phyloP scores from a whole-genome alignment of 441 rosid species.

The Arabidopsis lyrata region DNA sequence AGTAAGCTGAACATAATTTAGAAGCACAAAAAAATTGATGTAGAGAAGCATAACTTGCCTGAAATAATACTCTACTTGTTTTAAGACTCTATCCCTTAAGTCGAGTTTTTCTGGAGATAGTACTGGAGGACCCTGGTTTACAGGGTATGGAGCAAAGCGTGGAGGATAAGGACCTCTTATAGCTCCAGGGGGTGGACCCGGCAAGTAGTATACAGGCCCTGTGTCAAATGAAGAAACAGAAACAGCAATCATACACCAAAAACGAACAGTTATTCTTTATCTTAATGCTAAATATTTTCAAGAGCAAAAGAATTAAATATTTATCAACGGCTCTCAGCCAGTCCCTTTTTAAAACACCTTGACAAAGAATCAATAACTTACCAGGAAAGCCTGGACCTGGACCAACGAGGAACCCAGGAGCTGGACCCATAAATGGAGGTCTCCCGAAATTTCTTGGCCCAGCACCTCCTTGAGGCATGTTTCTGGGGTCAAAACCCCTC shows the following conservation, averaged over 20 bases:
- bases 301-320: background rate
- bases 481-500: slow-evolving; percentile 66
- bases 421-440: slow-evolving; percentile 69
- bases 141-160: slow-evolving; percentile 60
- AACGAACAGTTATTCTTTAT: background rate
- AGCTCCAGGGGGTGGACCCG: slow-evolving; percentile 71
- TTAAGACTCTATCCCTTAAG: slow-evolving; percentile 63
- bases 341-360: slow-evolving; percentile 13
- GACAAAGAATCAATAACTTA: slow-evolving; percentile 49
- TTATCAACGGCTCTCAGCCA: background rate
- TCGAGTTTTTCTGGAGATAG: slow-evolving; percentile 55
- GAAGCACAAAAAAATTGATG: slow-evolving; percentile 1
- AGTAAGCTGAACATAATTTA: slow-evolving; percentile 1
- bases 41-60: slow-evolving; percentile 56
- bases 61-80: slow-evolving; percentile 95
- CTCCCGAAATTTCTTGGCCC: slow-evolving; percentile 76
- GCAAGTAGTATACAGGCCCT: slow-evolving; percentile 79
- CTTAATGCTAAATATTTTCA: background rate
- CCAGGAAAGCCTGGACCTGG: slow-evolving; percentile 88
- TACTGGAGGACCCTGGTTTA: slow-evolving; percentile 57
- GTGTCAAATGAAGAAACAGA: slow-evolving; percentile 30
- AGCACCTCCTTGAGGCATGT: slow-evolving; percentile 66
- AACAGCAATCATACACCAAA: slow-evolving; percentile 15
- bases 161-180: slow-evolving; percentile 76
- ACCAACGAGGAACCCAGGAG: slow-evolving; percentile 78